Base-by-base conservation (phyloP, 2,329 filamentous ascomycete genomes). In the Stenocarpella maydis region DNA sequence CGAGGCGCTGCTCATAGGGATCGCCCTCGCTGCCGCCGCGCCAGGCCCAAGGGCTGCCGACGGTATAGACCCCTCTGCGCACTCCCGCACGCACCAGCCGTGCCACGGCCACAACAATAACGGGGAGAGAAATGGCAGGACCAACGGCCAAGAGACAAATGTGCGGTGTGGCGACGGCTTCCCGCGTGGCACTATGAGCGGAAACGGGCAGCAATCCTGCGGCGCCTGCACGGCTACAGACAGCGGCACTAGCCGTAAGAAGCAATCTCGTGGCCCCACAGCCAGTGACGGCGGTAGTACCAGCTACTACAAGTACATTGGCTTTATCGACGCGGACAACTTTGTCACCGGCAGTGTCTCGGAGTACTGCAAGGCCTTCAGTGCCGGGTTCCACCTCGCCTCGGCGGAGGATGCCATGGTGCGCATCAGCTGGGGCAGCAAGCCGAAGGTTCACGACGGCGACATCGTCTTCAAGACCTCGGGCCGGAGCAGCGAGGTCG, bases 281-380 rank as follows among this genome's bases (percentile, higher is more conserved):
- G 39, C 50, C 64, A n/a, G 28, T 17, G 45, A 49, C 31, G 41
- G 64, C 41, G 43, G 41, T 24, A 21, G 39, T 39, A 67, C 49
- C 24, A 47, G 49, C 41, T 71, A 70, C 45, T 71, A 71, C 68
- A 71, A 70, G 19, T 79, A 78, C 61, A 73, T 79, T 53, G 77
- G 77, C 37, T 79, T 78, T 67, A 71, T 79, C 50, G 78, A 79
- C 68, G 77, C 78, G 15, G 78, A 79, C 73, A 78, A 77, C 72
- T 73, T 74, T 43, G 68, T 77, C 24, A 73, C 77, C 1, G 74
- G 74, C 2, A 75, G 77, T 7, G 75, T 78, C 24, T 68, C 72
- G 50, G 78, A 79, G 68, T 79, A 79, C 73, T 78, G 77, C 72
- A 71, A 73, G 47, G 75, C 73, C 41, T 79, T 75, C 67, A 77